Evolutionary conservation across 192 early-diverging fungal genomes (phyloP), one percentile per base, ranked within the genome.

Genomic region (Spizellomyces sp.): DNA sequence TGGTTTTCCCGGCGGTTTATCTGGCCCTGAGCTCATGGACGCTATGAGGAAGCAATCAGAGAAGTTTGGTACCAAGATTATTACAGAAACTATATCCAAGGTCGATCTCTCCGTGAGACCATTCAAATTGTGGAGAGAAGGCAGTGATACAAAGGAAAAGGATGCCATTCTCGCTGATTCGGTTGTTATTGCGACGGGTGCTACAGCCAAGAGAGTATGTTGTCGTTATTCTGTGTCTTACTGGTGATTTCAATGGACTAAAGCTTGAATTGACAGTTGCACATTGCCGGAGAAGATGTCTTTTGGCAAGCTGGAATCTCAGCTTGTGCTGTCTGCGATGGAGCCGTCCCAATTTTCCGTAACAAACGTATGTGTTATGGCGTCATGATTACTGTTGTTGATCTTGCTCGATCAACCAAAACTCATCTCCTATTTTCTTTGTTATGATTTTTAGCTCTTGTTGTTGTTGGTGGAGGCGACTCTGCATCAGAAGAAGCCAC

Each of bases 241-340:
- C 14, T 19, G 0, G 64, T 44, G 42, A n/a, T 14, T 15, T 8
- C 41, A 41, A 2, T 36, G 27, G 27, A 36, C 27, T 36, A 36
- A 36, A 36, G 27, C 27, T 36, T 36, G 27, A 17, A 19, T 61
- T 12, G 41, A 15, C 14, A 67, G 66, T 19, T 67, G 19, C 10
- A 67, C 54, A 54, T 67, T 56, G 46, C 69, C 8, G 69, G 69
- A 17, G 69, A 70, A 36, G 69, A 70, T 41, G 27, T 9, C 7
- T 70, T 93, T 86, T 98, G 97, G 97, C 95, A 99, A 80, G 90
- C 90, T n/a, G 97, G 97, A 71, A 99, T 99, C 81, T 95, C 93
- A 64, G 97, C 97, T 6, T 99, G 97, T 74, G 97, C 97, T 60
- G 97, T 99, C 54, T 99, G 97, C 82, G 97, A 99, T 78, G 97